Conservation (phyloP, 345 rosid genomes). For the Pseudoturritis turrita region DNA sequence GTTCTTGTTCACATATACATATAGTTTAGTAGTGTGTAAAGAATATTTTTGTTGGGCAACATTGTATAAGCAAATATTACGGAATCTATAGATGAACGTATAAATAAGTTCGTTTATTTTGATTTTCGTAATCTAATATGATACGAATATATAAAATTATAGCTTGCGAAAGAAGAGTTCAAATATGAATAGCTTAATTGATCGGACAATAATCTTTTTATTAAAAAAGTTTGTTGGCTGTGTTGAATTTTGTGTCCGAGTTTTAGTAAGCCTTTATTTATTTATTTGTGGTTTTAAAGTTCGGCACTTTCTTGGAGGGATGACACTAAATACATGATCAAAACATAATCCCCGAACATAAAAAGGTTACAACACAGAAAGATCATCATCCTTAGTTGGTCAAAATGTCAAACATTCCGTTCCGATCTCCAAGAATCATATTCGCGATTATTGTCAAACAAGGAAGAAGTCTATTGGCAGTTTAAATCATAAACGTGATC, state of each 20-base stretch:
- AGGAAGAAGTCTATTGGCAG: neutral
- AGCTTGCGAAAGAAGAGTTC: neutral
- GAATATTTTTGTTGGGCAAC: neutral
- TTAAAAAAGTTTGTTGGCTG: neutral
- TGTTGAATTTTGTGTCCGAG: neutral
- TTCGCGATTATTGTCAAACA: constrained; percentile 7
- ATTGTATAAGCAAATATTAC: neutral
- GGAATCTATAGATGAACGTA: neutral
- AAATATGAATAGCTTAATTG: neutral
- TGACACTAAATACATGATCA: no score
- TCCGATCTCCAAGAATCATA: constrained; percentile 8
- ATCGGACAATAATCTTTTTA: neutral
- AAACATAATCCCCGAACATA: no score
- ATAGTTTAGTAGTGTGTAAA: neutral
- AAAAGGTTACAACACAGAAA: no score
- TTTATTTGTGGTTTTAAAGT: neutral
- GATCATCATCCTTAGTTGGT: constrained; percentile 3
- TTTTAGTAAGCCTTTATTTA: neutral
- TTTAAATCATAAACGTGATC: constrained; percentile 13
- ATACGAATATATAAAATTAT: neutral
- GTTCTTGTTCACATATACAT: constrained; percentile 1
- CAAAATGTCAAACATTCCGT: neutral
- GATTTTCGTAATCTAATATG: neutral
- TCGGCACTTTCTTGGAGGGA: neutral
- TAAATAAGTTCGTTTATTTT: neutral